A percentile compares a stretch with the other conserved stretches of the same genome.
phyloP scores from a whole-genome alignment of 164 flowering plant species.

The Amborella trichopoda region DNA sequence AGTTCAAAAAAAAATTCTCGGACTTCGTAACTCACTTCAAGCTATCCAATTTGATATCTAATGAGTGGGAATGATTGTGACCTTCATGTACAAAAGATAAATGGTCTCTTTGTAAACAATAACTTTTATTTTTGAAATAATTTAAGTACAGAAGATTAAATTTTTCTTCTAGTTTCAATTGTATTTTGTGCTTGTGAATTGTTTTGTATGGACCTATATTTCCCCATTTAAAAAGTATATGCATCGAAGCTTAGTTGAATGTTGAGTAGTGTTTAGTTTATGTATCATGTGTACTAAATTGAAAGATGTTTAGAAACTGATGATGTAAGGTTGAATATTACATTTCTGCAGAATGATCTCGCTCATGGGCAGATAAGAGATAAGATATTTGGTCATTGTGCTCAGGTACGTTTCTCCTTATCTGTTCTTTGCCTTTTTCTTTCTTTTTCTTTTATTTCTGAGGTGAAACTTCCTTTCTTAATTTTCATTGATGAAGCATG shows the following conservation, averaged over 20 bases:
- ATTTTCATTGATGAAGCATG: neutral
- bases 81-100: too few relatives aligned
- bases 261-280: too few relatives aligned
- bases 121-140: too few relatives aligned
- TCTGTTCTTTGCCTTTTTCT: neutral
- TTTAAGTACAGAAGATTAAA: neutral
- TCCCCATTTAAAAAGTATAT: too few relatives aligned
- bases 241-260: too few relatives aligned
- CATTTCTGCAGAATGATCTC: slow-evolving; percentile 73
- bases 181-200: neutral
- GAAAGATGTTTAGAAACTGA: neutral
- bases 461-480: neutral
- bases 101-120: too few relatives aligned
- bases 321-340: neutral
- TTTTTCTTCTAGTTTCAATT: neutral
- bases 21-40: too few relatives aligned
- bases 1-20: too few relatives aligned
- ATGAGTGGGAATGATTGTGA: too few relatives aligned
- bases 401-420: slow-evolving; percentile 44
- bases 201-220: too few relatives aligned
- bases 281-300: neutral
- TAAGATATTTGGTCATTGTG: slow-evolving; percentile 97
- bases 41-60: too few relatives aligned
- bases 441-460: neutral
- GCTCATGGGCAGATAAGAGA: slow-evolving; percentile 99